Conservation (phyloP, 1,139 yeast genomes). For the Blastobotrys capitulatus region DNA sequence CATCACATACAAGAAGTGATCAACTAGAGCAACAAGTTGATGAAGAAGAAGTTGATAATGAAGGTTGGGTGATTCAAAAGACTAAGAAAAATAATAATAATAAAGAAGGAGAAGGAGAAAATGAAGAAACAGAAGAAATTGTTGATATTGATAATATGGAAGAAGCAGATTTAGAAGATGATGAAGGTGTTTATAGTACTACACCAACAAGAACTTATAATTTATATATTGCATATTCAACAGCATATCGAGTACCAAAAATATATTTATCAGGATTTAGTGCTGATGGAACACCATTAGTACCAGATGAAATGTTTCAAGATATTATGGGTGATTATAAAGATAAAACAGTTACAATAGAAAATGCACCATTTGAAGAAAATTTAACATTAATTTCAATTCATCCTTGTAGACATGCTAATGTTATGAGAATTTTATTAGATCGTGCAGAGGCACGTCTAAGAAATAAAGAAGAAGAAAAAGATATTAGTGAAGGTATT, state of each 20-base stretch:
- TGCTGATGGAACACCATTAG: constrained; percentile 74
- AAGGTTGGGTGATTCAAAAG: constrained; percentile 50
- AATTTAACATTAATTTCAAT: constrained; percentile 82
- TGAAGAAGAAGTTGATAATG: constrained; percentile 40
- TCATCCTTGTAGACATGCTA: constrained; percentile 95
- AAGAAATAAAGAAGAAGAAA: constrained; percentile 20
- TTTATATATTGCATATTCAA: constrained; percentile 83
- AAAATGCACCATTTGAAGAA: constrained; percentile 76
- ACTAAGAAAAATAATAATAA: background rate
- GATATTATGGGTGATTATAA: constrained; percentile 89
- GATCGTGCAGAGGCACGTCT: constrained; percentile 49
- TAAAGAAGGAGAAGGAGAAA: background rate
- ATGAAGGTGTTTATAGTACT: constrained; percentile 20
- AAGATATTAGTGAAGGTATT: constrained; percentile 34
- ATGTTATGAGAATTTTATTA: constrained; percentile 86
- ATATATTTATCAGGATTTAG: constrained; percentile 86
- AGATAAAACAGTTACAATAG: constrained; percentile 95
- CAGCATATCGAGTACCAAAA: constrained; percentile 94
- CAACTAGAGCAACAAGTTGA: constrained; percentile 44
- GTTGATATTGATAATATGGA: constrained; percentile 32
- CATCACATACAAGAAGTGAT: constrained; percentile 71
- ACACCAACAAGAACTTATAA: constrained; percentile 48
- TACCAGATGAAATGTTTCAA: constrained; percentile 89
- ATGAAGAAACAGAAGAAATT: constrained; percentile 20
- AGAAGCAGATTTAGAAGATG: constrained; percentile 29